Conservation (phyloP, 768 basidiomycete genomes). For the Lactifluus rugatus region DNA sequence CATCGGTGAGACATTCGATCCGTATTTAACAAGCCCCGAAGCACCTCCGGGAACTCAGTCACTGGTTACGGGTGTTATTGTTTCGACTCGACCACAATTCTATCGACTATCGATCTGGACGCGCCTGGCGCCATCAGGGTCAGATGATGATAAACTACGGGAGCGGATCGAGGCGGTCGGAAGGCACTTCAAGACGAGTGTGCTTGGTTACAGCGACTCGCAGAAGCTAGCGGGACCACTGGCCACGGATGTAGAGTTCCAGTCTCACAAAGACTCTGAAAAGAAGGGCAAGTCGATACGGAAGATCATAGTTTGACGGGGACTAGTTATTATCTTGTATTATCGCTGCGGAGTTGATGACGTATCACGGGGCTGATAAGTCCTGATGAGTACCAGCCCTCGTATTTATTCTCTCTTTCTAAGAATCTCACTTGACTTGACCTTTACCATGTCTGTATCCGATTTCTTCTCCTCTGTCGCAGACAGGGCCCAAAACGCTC, state of each 20-base stretch:
- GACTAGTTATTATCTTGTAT: constrained; percentile 20
- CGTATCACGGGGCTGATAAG: constrained; percentile 10
- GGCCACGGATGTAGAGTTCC: constrained; percentile 90
- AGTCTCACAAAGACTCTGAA: constrained; percentile 92
- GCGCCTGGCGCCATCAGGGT: constrained; percentile 55
- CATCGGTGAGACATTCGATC: constrained; percentile 98
- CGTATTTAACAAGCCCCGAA: constrained; percentile 49
- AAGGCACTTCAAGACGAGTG: constrained; percentile 82
- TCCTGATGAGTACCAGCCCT: not conserved
- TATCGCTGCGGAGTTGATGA: constrained; percentile 19
- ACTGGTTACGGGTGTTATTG: constrained; percentile 80
- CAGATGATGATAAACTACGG: constrained; percentile 49
- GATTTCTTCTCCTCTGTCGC: constrained; percentile 57
- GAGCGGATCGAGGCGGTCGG: constrained; percentile 81
- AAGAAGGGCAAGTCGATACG: constrained; percentile 80
- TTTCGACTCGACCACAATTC: constrained; percentile 89
- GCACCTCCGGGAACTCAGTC: constrained; percentile 34
- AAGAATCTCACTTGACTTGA: no score
- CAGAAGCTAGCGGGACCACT: constrained; percentile 75
- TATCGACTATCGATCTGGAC: constrained; percentile 99
- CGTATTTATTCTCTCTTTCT: constrained; percentile 5
- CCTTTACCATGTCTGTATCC: constrained; percentile 39
- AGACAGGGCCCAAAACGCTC: constrained; percentile 66
- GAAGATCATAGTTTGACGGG: constrained; percentile 62
- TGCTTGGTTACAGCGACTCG: constrained; percentile 71